Percentiles rank a stretch among this genome's conserved stretches.
These are phyloP conservation scores for Calvatia gigantea DNA, from an alignment of 768 basidiomycete species.

Conservation along the genomic window DNA sequence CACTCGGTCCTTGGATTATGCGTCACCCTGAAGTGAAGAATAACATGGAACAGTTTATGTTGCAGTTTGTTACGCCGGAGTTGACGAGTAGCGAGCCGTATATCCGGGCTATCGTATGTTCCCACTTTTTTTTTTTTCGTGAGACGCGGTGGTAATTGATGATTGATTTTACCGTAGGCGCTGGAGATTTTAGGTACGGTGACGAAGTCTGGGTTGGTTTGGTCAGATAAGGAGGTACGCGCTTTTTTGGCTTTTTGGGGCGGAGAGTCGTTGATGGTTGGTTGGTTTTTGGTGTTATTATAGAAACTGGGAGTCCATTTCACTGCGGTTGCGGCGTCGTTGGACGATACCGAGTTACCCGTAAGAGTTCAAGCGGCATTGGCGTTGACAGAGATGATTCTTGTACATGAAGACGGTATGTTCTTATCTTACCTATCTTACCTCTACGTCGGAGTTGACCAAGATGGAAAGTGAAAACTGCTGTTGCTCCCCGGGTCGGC, in stretches of 20 bases:
- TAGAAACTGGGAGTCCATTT: slow-evolving; percentile 66
- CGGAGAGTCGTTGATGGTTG: background rate
- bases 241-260: slow-evolving; percentile 10
- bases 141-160: slow-evolving; percentile 1
- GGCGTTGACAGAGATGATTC: slow-evolving; percentile 74
- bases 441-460: background rate
- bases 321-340: slow-evolving; percentile 56
- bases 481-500: slow-evolving; percentile 73
- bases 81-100: slow-evolving; percentile 66
- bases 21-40: slow-evolving; percentile 76
- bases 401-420: slow-evolving; percentile 56
- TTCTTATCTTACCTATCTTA: background rate
- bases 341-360: slow-evolving; percentile 79
- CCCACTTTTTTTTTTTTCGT: background rate
- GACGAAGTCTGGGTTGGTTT: slow-evolving; percentile 65
- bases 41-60: slow-evolving; percentile 75
- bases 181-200: slow-evolving; percentile 78
- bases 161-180: slow-evolving; percentile 42
- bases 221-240: slow-evolving; percentile 58
- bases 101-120: slow-evolving; percentile 71
- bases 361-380: slow-evolving; percentile 83
- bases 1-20: slow-evolving; percentile 77
- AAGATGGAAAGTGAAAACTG: slow-evolving; percentile 50
- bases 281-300: background rate
- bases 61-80: slow-evolving; percentile 72